These are phyloP conservation scores for Pestalotiopsis sp. DNA, from an alignment of 2,329 filamentous ascomycete species.

Conservation along the genomic window DNA sequence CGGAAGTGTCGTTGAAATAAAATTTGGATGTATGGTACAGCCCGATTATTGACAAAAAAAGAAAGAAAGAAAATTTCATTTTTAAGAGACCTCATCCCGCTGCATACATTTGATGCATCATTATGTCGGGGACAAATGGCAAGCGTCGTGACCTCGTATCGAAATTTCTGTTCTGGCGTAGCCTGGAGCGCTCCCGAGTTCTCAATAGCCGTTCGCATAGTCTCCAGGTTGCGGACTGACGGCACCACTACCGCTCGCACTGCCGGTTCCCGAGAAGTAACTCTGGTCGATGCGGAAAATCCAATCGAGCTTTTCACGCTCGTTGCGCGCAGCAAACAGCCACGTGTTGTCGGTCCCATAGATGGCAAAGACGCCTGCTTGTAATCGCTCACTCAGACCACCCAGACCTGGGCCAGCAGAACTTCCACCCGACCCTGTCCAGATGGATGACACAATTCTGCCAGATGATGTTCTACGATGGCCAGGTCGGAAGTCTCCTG, in stretches of 20 bases:
- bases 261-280: conserved; percentile 53
- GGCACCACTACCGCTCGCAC: conserved; percentile 39
- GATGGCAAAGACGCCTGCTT: conserved; percentile 84
- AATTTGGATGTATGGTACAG: conserved; percentile 6
- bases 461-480: conserved; percentile 55
- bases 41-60: conserved; percentile 9
- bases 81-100: background rate
- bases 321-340: conserved; percentile 86
- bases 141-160: conserved; percentile 7
- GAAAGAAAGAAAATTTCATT: conserved; percentile 1
- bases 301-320: conserved; percentile 95
- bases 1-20: background rate
- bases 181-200: background rate
- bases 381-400: conserved; percentile 59
- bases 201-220: conserved; percentile 21
- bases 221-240: conserved; percentile 38
- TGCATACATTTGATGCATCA: background rate
- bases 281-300: conserved; percentile 93
- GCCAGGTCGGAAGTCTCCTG: conserved; percentile 43
- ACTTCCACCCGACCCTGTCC: conserved; percentile 49
- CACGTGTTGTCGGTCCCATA: conserved; percentile 95
- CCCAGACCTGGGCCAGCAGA: conserved; percentile 46
- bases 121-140: background rate
- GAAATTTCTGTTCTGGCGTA: background rate
- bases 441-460: conserved; percentile 57